Base-by-base conservation (phyloP, 306 rosid genomes). In the Bauhinia variegata region DNA sequence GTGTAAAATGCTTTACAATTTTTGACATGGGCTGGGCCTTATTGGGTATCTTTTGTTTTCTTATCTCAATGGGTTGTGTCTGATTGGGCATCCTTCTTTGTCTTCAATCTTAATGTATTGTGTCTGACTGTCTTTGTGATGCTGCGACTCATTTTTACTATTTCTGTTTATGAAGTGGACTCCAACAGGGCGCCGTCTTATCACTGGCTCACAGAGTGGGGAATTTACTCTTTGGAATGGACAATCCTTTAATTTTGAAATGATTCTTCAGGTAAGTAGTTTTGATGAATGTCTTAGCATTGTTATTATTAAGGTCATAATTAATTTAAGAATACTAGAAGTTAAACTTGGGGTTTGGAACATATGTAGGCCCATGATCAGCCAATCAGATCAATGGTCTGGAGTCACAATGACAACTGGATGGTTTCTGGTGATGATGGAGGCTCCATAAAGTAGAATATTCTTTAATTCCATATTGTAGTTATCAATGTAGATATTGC, bases 361-460 rank as follows among this genome's bases (percentile, higher is more conserved):
- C 59, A 56, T 71, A 17, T 67, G 70, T 76, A 93, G 99, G 99
- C 99, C 60, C 99, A 93, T 84, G 99, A 93, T 79, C 96, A 88
- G 79, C 95, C 99, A 70, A 93, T 93, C 78, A 84, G 99, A 75
- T 93, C 99, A 70, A 93, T 93, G 99, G 88, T 90, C 34, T 93
- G 99, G 99, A 93, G 99, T 81, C 97, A 93, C 82, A 93, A 93
- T 68, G 99, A 90, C 82, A 93, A 93, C 74, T 93, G 95, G 95
- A 93, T 93, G 97, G 97, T 93, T 76, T 93, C 99, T 71, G 97
- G 99, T 68, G 99, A 93, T 72, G 97, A 93, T 75, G 99, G 99
- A 32, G 99, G 99, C 11, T 78, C 99, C 39, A 89, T 93, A 84
- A 93, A 93, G 99, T 93, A 93, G 72, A 56, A 73, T 63, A 60